Percentiles rank a stretch among this genome's conserved stretches.
phyloP scores from a whole-genome alignment of 345 rosid species.

The Salix exigua region DNA sequence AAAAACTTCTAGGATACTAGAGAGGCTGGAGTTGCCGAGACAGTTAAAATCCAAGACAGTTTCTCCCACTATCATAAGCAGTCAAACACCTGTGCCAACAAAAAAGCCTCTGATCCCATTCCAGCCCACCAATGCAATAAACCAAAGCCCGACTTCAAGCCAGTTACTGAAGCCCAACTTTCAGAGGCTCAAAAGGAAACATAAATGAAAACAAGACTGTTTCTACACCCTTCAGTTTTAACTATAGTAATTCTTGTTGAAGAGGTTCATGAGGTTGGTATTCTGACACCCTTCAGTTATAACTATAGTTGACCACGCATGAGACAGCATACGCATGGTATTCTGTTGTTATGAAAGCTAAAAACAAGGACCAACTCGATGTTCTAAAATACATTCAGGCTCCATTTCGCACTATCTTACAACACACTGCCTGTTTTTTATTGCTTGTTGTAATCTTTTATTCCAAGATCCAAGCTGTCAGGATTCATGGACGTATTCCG shows the following conservation, averaged over 20 bases:
- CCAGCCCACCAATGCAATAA: conserved; percentile 37
- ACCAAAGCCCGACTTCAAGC: conserved; percentile 44
- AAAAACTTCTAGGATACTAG: conserved; percentile 72
- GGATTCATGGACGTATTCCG: not conserved
- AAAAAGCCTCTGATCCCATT: conserved; percentile 58
- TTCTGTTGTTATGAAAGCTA: not conserved
- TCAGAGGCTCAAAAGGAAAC: conserved; percentile 63
- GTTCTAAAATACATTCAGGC: not conserved
- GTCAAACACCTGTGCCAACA: conserved; percentile 25
- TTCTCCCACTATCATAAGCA: conserved; percentile 40
- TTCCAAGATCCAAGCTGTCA: not conserved
- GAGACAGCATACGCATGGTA: too few relatives aligned
- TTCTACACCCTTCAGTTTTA: too few relatives aligned
- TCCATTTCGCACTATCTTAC: not conserved
- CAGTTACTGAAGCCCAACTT: conserved; percentile 73
- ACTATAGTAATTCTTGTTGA: not conserved
- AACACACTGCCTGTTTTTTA: not conserved
- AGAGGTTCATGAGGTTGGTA: conserved; percentile 2
- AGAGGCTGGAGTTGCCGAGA: conserved; percentile 75
- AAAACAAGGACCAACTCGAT: not conserved
- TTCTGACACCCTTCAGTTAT: not conserved
- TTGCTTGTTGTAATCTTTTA: not conserved
- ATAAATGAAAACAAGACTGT: conserved; percentile 20
- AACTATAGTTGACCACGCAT: not conserved
- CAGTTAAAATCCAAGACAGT: conserved; percentile 46